Evolutionary conservation across 1,284 basidiomycete species (phyloP), one percentile per base, ranked within the genome.

Genomic region (Rhizoctonia solani): DNA sequence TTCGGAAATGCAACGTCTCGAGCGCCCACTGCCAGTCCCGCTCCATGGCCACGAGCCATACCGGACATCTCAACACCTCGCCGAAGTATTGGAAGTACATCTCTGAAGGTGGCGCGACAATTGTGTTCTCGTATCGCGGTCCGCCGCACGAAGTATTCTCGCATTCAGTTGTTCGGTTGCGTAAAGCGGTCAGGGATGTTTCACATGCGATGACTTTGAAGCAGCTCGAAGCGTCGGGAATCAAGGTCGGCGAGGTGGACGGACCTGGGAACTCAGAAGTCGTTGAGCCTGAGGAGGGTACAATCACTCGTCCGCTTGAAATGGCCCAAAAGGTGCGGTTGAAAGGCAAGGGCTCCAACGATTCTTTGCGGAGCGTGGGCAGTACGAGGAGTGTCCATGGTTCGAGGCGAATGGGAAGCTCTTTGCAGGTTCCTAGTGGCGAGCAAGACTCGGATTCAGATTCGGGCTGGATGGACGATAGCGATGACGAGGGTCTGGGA

Each of bases 51-150:
- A 47, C 21, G 55, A 46, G 5, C 30, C 19, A 32, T 61, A 11
- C 58, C 58, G 2, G 50, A 65, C 41, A 21, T 58, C 16, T 63
- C 61, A 16, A 25, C 47, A 5, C 69, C 3, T 53, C 70, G 23
- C 68, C 69, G 4, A 72, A 75, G 4, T 80, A 93, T 74, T 96
- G 93, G 94, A 78, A 76, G 69, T 97, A 96, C 74, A 79, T 93
- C 30, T 87, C 91, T 1, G 94, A 96, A 77, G 94, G 94, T 14
- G 92, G 90, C n/a, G 89, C 92, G 8, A 90, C 91, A 8, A 85
- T 93, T 71, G 91, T 96, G 23, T 92, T 93, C 77, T 86, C 88
- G 6, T 95, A 94, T 74, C 73, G 74, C 11, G 91, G 92, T 0
- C 77, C 83, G 0, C 53, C 71, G 0, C 69, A 77, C 56, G 75